These are phyloP conservation scores for Neospermospora avenae DNA, from an alignment of 2,329 filamentous ascomycete species.

Conservation along the genomic window DNA sequence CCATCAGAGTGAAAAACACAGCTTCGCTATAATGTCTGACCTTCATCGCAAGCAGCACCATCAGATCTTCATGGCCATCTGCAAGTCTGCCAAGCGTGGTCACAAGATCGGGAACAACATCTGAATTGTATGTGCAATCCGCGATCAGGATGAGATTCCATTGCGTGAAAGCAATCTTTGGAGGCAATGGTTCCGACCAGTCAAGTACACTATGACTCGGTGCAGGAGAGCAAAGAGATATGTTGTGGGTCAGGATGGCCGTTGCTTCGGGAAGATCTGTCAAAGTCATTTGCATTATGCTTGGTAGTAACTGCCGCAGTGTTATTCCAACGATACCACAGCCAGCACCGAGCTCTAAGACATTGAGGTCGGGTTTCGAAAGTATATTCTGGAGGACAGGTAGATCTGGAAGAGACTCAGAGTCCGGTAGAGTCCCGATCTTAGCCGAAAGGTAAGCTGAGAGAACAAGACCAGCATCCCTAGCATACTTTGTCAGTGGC, in stretches of 20 bases:
- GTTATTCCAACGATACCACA: conserved; percentile 66
- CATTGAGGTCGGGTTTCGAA: conserved; percentile 38
- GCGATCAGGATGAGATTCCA: conserved; percentile 62
- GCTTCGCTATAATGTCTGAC: conserved; percentile 63
- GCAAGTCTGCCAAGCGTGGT: conserved; percentile 43
- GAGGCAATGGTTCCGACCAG: conserved; percentile 53
- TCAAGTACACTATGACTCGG: conserved; percentile 50
- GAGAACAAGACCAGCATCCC: conserved; percentile 39
- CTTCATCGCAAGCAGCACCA: conserved; percentile 61
- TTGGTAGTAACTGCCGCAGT: conserved; percentile 36
- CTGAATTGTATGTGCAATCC: conserved; percentile 72
- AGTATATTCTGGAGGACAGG: conserved; percentile 20
- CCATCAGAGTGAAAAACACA: conserved; percentile 62
- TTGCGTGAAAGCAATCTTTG: conserved; percentile 30
- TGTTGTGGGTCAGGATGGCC: conserved; percentile 56
- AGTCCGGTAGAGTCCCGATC: neutral
- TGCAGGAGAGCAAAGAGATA: conserved; percentile 9
- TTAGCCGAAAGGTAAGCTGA: conserved; percentile 34
- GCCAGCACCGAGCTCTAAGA: conserved; percentile 65
- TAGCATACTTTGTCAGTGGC: conserved; percentile 26
- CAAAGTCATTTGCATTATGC: conserved; percentile 46
- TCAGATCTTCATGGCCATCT: conserved; percentile 10
- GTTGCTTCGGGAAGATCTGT: conserved; percentile 65
- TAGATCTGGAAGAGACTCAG: conserved; percentile 11
- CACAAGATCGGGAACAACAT: conserved; percentile 62